These are phyloP conservation scores for Fusarium keratoplasticum DNA, from an alignment of 2,329 filamentous ascomycete genomes.

Conservation along the genomic window DNA sequence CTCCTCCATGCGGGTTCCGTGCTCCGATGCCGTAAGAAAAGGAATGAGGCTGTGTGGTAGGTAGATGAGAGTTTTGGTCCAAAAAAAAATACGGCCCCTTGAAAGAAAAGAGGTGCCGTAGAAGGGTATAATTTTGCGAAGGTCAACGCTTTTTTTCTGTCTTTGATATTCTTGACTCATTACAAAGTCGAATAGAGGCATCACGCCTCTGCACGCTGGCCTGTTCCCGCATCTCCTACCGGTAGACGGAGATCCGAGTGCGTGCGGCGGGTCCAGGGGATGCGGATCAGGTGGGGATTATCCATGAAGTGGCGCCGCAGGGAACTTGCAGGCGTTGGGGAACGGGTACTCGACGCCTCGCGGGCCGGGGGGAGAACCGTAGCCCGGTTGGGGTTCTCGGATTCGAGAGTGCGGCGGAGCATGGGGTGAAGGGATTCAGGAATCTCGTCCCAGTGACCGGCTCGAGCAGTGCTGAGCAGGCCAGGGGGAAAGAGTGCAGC, in stretches of 20 bases:
- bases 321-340: conserved; percentile 16
- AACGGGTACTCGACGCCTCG: conserved; percentile 21
- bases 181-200: conserved; percentile 1
- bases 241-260: conserved; percentile 56
- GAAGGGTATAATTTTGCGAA: conserved; percentile 40
- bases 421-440: conserved; percentile 66
- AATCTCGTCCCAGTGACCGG: conserved; percentile 68
- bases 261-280: conserved; percentile 38
- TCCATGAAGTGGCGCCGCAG: conserved; percentile 35
- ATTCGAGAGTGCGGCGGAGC: conserved; percentile 60
- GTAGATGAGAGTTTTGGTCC: conserved; percentile 3
- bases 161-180: conserved; percentile 10
- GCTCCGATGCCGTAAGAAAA: conserved; percentile 23
- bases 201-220: conserved; percentile 37
- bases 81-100: conserved; percentile 12
- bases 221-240: conserved; percentile 45
- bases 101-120: conserved; percentile 9
- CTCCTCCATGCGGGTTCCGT: conserved; percentile 20
- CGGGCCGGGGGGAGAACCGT: conserved; percentile 25
- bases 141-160: conserved; percentile 24
- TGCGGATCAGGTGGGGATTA: conserved; percentile 19
- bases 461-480: conserved; percentile 66
- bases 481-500: conserved; percentile 60
- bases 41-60: conserved; percentile 14
- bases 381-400: conserved; percentile 47